A percentile compares a stretch with the other conserved stretches of the same genome.
These are phyloP conservation scores for Biscogniauxia mediterranea DNA, from an alignment of 2,329 filamentous ascomycete genomes.

Conservation along the genomic window DNA sequence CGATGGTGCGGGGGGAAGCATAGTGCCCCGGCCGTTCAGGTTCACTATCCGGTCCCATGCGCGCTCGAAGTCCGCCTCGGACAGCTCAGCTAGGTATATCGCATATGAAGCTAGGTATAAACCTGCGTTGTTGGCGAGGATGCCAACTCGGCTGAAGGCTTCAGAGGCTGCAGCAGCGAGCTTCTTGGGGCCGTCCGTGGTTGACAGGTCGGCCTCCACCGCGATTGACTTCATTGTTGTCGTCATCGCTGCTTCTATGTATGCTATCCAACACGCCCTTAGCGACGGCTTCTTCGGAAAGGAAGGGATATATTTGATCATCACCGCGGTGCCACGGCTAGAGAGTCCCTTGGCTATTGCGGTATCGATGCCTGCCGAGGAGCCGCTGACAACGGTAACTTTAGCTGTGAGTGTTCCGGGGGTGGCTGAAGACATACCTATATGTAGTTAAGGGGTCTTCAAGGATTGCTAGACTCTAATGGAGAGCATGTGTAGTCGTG, in stretches of 20 bases:
- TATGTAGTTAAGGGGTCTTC: background rate
- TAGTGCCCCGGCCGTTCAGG: slow-evolving; percentile 40
- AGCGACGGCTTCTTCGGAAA: slow-evolving; percentile 27
- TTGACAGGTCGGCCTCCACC: background rate
- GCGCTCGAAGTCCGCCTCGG: slow-evolving; percentile 37
- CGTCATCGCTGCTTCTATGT: background rate
- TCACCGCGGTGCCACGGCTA: slow-evolving; percentile 43
- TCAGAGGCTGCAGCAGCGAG: slow-evolving; percentile 26
- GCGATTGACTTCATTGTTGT: background rate
- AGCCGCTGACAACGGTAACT: slow-evolving; percentile 50
- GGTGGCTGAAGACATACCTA: background rate
- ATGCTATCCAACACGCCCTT: slow-evolving; percentile 23
- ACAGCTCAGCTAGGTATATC: slow-evolving; percentile 38
- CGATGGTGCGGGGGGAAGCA: slow-evolving; percentile 40
- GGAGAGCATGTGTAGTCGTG: too few relatives aligned
- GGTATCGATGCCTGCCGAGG: slow-evolving; percentile 43
- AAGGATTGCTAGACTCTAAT: background rate
- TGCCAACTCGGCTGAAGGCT: slow-evolving; percentile 37
- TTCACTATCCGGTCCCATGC: slow-evolving; percentile 42
- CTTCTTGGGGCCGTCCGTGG: too few relatives aligned
- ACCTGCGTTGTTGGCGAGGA: slow-evolving; percentile 37
- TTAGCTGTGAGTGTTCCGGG: slow-evolving; percentile 31
- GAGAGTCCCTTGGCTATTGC: slow-evolving; percentile 44
- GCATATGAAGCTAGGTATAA: slow-evolving; percentile 18
- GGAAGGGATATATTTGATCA: slow-evolving; percentile 49